These are phyloP conservation scores for Luzula sylvatica DNA, from an alignment of 176 grass and related monocot genomes.

Conservation along the genomic window DNA sequence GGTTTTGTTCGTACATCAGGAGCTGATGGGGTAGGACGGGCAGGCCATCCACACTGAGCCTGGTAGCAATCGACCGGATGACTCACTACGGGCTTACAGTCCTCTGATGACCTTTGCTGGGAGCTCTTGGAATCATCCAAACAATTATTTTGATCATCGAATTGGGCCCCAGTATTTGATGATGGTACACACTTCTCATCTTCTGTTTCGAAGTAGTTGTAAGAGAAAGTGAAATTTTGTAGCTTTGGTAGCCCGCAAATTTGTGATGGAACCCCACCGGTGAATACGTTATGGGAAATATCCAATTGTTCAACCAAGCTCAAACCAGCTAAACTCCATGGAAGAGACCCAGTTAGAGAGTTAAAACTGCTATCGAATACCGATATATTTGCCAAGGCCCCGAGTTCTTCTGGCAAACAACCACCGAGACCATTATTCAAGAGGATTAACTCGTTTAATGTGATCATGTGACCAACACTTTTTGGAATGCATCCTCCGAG, in stretches of 20 bases:
- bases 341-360: constrained; percentile 22
- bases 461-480: constrained; percentile 19
- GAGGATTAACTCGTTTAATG: constrained; percentile 25
- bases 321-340: constrained; percentile 25
- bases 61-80: constrained; percentile 23
- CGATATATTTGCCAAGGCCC: constrained; percentile 12
- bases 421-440: constrained; percentile 26
- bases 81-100: constrained; percentile 26
- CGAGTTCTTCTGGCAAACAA: constrained; percentile 26
- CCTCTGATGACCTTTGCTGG: background rate
- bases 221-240: constrained; percentile 26
- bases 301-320: constrained; percentile 16
- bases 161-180: background rate
- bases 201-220: constrained; percentile 34
- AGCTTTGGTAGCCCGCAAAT: constrained; percentile 26
- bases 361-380: constrained; percentile 27
- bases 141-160: constrained; percentile 25
- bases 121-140: constrained; percentile 8
- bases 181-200: constrained; percentile 15
- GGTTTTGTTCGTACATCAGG: background rate
- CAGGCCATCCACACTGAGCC: constrained; percentile 10
- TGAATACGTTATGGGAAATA: constrained; percentile 32
- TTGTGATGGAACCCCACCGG: constrained; percentile 8
- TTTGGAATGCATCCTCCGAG: constrained; percentile 27
- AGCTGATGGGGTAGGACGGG: constrained; percentile 5